A percentile compares a stretch with the other conserved stretches of the same genome.
Evolutionary conservation across 768 basidiomycete genomes (phyloP).

Genomic region (Gloeophyllum trabeum): DNA sequence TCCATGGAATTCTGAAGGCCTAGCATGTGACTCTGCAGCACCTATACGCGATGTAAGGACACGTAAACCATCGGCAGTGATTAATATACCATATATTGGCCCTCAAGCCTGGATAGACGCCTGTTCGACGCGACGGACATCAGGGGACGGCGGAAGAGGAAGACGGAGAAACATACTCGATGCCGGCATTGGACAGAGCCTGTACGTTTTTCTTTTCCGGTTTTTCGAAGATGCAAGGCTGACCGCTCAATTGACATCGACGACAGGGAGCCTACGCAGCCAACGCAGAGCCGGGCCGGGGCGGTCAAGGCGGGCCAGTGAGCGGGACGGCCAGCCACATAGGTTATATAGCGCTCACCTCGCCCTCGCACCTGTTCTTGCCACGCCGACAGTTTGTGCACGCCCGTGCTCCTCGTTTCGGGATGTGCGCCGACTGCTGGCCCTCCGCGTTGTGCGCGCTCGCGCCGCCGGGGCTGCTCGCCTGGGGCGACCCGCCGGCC

Average conservation of each 20-base stretch:
- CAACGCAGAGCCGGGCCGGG: slow-evolving; percentile 39
- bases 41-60: slow-evolving; percentile 26
- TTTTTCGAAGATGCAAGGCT: slow-evolving; percentile 80
- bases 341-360: slow-evolving; percentile 35
- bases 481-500: slow-evolving; percentile 9
- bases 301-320: slow-evolving; percentile 66
- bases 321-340: slow-evolving; percentile 31
- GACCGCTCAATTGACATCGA: slow-evolving; percentile 77
- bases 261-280: slow-evolving; percentile 71
- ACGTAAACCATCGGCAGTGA: neutral
- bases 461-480: slow-evolving; percentile 15
- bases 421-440: slow-evolving; percentile 50
- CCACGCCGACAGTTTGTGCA: slow-evolving; percentile 86
- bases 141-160: neutral
- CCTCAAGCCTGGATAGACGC: slow-evolving; percentile 74
- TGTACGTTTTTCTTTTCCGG: slow-evolving; percentile 77
- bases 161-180: slow-evolving; percentile 45
- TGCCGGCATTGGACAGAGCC: slow-evolving; percentile 47
- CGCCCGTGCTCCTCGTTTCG: slow-evolving; percentile 82
- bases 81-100: slow-evolving; percentile 63
- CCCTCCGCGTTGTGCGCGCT: slow-evolving; percentile 27
- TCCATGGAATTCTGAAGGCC: slow-evolving; percentile 87
- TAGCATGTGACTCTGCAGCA: slow-evolving; percentile 92
- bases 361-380: slow-evolving; percentile 90
- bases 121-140: slow-evolving; percentile 21